Evolutionary conservation across 2,329 filamentous ascomycete genomes (phyloP).

Genomic region (Tolypocladium tropicale): DNA sequence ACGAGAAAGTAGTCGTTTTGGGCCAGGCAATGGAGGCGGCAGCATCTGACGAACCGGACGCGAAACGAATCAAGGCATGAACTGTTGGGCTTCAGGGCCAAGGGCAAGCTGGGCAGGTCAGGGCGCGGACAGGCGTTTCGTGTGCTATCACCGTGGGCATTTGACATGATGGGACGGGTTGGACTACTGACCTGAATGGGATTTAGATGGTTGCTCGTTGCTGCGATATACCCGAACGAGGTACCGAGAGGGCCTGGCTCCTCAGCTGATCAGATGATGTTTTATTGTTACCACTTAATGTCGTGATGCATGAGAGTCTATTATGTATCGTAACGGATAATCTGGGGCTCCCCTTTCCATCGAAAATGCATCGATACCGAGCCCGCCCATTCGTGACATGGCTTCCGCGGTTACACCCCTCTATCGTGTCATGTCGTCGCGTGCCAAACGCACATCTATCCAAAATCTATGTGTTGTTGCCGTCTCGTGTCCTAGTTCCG

Average conservation of each 20-base stretch:
- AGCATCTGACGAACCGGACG: not conserved
- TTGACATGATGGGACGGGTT: not conserved
- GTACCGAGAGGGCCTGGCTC: not conserved
- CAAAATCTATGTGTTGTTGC: not conserved
- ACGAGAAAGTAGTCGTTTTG: no score
- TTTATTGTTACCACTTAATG: no score
- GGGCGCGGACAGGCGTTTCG: not conserved
- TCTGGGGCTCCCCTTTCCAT: no score
- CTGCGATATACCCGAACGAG: not conserved
- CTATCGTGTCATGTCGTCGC: not conserved
- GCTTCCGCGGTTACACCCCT: not conserved
- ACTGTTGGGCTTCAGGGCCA: not conserved
- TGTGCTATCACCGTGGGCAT: not conserved
- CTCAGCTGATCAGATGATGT: not conserved
- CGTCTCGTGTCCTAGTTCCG: not conserved
- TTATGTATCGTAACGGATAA: not conserved
- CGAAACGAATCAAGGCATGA: conserved; percentile 4
- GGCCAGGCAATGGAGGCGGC: not conserved
- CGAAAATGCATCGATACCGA: not conserved
- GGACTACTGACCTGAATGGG: not conserved
- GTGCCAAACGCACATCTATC: not conserved
- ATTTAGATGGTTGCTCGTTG: not conserved
- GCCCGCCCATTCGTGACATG: not conserved
- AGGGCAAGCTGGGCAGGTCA: not conserved
- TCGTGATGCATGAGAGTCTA: not conserved